Evolutionary conservation across 139 green algal genomes (phyloP).

Genomic region (Eudorina sp.): DNA sequence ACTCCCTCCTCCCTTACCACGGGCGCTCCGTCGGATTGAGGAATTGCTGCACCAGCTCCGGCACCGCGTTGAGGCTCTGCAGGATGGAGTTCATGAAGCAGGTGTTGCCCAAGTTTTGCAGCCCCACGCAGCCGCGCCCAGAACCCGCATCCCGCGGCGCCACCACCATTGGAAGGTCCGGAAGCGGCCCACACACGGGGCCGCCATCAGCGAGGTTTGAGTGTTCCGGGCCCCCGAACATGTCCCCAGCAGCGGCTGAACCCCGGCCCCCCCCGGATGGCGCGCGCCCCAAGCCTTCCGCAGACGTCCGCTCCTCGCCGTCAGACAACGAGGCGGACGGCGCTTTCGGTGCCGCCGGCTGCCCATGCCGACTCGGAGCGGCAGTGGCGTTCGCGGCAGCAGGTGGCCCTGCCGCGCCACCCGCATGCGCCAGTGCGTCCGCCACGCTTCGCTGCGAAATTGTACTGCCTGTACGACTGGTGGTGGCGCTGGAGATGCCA

Average conservation of each 20-base stretch:
- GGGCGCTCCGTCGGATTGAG: background rate
- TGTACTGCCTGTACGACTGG: constrained; percentile 16
- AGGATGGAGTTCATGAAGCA: constrained; percentile 89
- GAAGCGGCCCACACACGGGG: constrained; percentile 19
- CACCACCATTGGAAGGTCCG: constrained; percentile 6
- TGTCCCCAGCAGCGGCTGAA: no score
- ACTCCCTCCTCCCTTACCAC: background rate
- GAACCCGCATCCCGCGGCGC: constrained; percentile 4
- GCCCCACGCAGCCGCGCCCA: constrained; percentile 66
- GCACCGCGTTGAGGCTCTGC: constrained; percentile 72
- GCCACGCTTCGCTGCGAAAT: background rate
- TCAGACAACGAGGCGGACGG: no score
- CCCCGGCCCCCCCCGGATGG: no score
- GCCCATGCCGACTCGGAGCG: no score
- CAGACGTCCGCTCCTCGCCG: no score
- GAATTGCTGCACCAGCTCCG: constrained; percentile 61
- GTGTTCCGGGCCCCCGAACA: no score
- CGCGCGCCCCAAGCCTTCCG: no score
- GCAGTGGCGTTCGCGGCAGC: no score
- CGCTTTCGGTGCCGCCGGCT: no score
- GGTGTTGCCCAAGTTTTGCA: constrained; percentile 91
- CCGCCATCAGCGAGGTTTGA: no score
- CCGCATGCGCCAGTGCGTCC: background rate
- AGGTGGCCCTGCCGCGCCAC: no score
- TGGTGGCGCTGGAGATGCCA: constrained; percentile 26